A percentile compares a stretch with the other conserved stretches of the same genome.
Conservation (phyloP, 495 filamentous ascomycete genomes). For the Penicillium pancosmium region DNA sequence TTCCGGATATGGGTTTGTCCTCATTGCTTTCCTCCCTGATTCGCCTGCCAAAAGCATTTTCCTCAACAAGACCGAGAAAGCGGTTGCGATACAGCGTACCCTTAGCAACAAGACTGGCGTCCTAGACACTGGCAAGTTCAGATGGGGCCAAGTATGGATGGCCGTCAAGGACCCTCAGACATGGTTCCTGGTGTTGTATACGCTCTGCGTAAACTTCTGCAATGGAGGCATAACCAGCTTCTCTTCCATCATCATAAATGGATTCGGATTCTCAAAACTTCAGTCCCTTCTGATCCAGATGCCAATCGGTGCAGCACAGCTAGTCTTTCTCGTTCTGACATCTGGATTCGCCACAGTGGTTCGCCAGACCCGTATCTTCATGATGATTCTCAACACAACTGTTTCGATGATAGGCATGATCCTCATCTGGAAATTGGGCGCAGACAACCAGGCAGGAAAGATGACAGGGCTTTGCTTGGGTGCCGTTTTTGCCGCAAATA, state of each 20-base stretch:
- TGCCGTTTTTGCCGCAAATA: conserved; percentile 53
- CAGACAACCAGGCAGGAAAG: conserved; percentile 50
- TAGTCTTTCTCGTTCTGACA: conserved; percentile 39
- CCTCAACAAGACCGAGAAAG: conserved; percentile 46
- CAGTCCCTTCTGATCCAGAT: conserved; percentile 41
- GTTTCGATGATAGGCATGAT: conserved; percentile 55
- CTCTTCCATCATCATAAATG: conserved; percentile 41
- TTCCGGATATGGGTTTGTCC: conserved; percentile 38
- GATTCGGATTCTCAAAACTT: conserved; percentile 43
- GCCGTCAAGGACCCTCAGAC: conserved; percentile 55
- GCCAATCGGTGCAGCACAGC: conserved; percentile 39
- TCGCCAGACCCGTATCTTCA: conserved; percentile 29
- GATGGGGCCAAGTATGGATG: conserved; percentile 56
- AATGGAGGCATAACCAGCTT: conserved; percentile 52
- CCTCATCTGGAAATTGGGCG: conserved; percentile 59
- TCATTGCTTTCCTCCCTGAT: conserved; percentile 50
- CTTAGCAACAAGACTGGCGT: conserved; percentile 61
- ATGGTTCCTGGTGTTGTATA: conserved; percentile 46
- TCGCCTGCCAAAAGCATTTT: conserved; percentile 49
- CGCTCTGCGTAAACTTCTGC: conserved; percentile 44
- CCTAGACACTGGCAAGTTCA: conserved; percentile 59
- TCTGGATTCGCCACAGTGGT: conserved; percentile 35
- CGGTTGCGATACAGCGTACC: conserved; percentile 58
- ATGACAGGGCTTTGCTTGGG: conserved; percentile 59
- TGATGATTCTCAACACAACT: conserved; percentile 36